Base-by-base conservation (phyloP, 108 stramenopile species). In the Hondaea fermentalgiana region DNA sequence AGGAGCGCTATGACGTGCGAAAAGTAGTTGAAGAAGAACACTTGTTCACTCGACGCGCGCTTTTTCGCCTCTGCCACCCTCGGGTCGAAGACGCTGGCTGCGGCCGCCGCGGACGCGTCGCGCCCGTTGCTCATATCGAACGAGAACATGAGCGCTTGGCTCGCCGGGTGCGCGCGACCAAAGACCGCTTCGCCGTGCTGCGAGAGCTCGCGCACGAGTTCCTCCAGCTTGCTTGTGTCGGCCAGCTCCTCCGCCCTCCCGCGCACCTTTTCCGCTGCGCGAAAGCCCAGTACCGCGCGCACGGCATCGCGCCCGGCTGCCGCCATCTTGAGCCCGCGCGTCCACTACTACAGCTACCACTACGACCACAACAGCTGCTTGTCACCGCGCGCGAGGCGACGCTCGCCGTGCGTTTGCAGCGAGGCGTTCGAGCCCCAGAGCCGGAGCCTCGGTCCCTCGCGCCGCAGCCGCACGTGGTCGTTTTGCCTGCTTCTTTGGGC, bases 21-120 rank as follows among this genome's bases (percentile, higher is more conserved):
- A 53, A 83, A 83, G 51, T 83, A 83, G 51, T 83, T 83, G 51
- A 21, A 83, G 76, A 83, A 83, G 76, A 83, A 83, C n/a, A 16
- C 49, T 35, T 83, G 76, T 16, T 83, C 76, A 10, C 42, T 42
- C 8, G 12, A 14, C 8, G 25, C 64, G 35, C 3, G 6, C 64
- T 42, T 69, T 3, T 69, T 69, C 10, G 64, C 64, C 64, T 69
- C 42, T 23, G 14, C 21, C 8, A 83, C 17, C 19, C 76, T 10
- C 45, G 10, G 49, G 51, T 83, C 76, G 0, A 83, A 45, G 43
- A 83, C 76, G 49, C 49, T 25, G 25, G 76, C 76, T 43, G 76
- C 76, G 19, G 76, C 76, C 19, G 76, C 76, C 8, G 76, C 76
- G 1, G 23, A 25, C 12, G 76, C 76, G 76, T 83, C 76, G 43